These are phyloP conservation scores for Rhynchosporium secalis DNA, from an alignment of 2,329 filamentous ascomycete species.

Conservation along the genomic window DNA sequence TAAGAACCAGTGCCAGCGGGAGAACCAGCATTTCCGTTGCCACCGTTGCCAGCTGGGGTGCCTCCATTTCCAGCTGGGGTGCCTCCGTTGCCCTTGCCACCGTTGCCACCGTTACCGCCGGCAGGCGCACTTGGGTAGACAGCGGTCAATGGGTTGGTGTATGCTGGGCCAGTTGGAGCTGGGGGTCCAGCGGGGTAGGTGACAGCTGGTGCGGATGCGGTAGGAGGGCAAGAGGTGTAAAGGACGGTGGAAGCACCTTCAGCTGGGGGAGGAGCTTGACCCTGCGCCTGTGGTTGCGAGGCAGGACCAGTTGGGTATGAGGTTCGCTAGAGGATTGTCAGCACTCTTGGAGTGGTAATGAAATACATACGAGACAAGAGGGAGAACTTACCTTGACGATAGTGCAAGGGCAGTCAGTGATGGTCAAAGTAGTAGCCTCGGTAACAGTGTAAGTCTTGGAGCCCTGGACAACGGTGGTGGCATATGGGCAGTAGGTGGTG, in stretches of 20 bases:
- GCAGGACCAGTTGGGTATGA: constrained; percentile 1
- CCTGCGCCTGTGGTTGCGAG: too few species aligned
- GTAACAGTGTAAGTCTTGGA: constrained; percentile 59
- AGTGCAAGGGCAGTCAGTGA: constrained; percentile 31
- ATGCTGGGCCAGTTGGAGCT: constrained; percentile 1
- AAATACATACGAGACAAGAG: constrained; percentile 14
- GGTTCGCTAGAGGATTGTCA: background rate
- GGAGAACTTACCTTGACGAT: constrained; percentile 36
- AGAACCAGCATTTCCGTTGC: background rate
- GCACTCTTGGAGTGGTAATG: background rate
- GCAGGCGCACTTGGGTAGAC: constrained; percentile 4
- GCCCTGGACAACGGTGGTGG: constrained; percentile 27
- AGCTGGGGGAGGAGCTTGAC: too few species aligned
- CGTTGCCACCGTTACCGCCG: background rate
- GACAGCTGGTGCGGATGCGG: constrained; percentile 1
- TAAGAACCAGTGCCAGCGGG: constrained; percentile 1
- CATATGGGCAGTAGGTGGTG: constrained; percentile 46
- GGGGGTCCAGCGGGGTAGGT: constrained; percentile 1
- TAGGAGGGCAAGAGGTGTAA: constrained; percentile 25
- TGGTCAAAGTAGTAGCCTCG: constrained; percentile 50
- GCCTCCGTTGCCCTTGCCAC: background rate
- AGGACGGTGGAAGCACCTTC: constrained; percentile 21
- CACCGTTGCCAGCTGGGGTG: constrained; percentile 1
- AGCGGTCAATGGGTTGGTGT: constrained; percentile 16
- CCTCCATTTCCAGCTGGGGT: background rate